Evolutionary conservation across 331 rosid genomes (phyloP).

Genomic region (Quercus phellos): DNA sequence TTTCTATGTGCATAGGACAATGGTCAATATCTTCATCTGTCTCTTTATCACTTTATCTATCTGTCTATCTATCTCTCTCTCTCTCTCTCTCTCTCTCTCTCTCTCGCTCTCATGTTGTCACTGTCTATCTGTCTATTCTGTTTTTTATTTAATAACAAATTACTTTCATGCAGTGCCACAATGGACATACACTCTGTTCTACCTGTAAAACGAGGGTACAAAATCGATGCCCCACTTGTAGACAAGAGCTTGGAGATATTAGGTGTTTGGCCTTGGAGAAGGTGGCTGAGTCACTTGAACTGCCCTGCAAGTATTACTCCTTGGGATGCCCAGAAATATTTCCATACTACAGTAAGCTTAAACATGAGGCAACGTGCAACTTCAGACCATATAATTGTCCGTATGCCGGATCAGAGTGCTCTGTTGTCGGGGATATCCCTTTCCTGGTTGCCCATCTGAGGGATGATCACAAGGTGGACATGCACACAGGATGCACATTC

Average conservation of each 20-base stretch:
- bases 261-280: conserved; percentile 96
- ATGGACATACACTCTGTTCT: conserved; percentile 94
- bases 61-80: no score
- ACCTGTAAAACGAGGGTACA: conserved; percentile 97
- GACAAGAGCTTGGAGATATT: conserved; percentile 99
- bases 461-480: conserved; percentile 98
- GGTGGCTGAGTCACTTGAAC: conserved; percentile 97
- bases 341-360: conserved; percentile 96
- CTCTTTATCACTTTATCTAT: no score
- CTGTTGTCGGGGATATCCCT: conserved; percentile 83
- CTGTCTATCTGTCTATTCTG: no score
- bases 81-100: no score
- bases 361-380: conserved; percentile 87
- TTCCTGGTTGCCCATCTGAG: conserved; percentile 92
- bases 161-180: conserved; percentile 79
- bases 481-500: conserved; percentile 98
- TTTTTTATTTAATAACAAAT: conserved; percentile 10
- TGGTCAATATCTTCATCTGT: no score
- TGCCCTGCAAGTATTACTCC: conserved; percentile 85
- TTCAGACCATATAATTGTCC: conserved; percentile 96
- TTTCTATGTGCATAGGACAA: no score
- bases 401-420: conserved; percentile 96
- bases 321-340: conserved; percentile 96
- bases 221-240: conserved; percentile 96
- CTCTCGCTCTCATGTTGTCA: no score